Base-by-base conservation (phyloP, 208 protist species). In the Phytomonas francai region DNA sequence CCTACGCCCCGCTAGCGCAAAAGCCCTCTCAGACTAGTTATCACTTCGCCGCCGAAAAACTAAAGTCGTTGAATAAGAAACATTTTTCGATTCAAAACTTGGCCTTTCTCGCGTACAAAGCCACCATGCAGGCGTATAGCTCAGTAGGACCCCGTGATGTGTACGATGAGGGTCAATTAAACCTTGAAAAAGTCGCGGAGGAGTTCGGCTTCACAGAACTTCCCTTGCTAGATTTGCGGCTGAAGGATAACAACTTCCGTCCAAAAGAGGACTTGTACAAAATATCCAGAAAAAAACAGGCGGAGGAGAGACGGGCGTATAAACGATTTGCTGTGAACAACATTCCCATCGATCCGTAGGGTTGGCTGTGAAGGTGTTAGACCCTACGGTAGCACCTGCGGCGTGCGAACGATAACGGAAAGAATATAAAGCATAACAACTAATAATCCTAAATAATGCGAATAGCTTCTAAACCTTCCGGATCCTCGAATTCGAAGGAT, bases 141-240 rank as follows among this genome's bases (percentile, higher is more conserved):
- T 73, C 81, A 11, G 70, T 93, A 9, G 77, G 80, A 22, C 79
- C 81, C n/a, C 56, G 67, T 6, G 77, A 78, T 28, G 78, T 88
- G 22, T 93, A 89, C 77, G 67, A 88, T 63, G 83, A 84, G 77
- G 64, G 62, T 16, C 31, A 72, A 31, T 74, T 88, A 49, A 54
- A 76, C 25, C 76, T 93, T 22, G 63, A 79, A 62, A 78, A 75
- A 36, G 76, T 86, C 9, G 83, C 83, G 22, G 79, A 78, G 73
- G 84, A 93, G 76, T 90, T 93, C 36, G 87, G 87, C 49, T 90
- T 79, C 75, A 76, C 73, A 32, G 80, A 84, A 67, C 51, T 80
- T 25, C 87, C 87, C 28, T 68, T 89, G 77, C 65, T 93, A 22
- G 87, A 93, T 61, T 77, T 93, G 14, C 83, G 87, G 34, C 76